Evolutionary conservation across 2,329 filamentous ascomycete species (phyloP), one percentile per base, ranked within the genome.

Genomic region (Aspergillus brasiliensis): DNA sequence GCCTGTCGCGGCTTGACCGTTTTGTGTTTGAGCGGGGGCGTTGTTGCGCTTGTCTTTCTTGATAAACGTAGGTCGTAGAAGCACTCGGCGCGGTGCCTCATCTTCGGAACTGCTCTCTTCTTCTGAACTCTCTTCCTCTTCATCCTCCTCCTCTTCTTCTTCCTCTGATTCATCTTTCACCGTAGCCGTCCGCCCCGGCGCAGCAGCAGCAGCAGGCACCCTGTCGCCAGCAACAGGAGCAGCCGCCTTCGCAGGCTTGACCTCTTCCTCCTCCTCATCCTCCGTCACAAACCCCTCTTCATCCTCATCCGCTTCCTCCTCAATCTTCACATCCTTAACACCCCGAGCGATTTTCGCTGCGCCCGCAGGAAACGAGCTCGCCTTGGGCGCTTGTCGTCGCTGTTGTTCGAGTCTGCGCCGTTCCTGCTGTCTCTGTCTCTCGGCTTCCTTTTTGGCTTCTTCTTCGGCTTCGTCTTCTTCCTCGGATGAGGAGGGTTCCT

Each of bases 31-130:
- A 51, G 64, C 65, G 31, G 67, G 60, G 28, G 68, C 61, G 51
- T 73, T 77, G 62, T 82, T 82, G 46, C 87, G 83, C 65, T 87
- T 81, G 28, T 81, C 81, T 67, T 89, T 89, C 55, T 85, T 87
- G 54, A 89, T 82, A 69, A 90, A 90, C 3, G 86, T 88, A 27
- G 87, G 87, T n/a, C 87, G 82, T 47, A 88, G 75, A 40, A 88
- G 80, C 63, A 81, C 81, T 55, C 83, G 81, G 62, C 79, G 80
- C 0, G 83, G 83, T 5, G 78, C 79, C 67, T 87, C 85, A 5
- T 87, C 85, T 68, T 86, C 85, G 15, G 81, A 83, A 49, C 78
- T 82, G 52, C 77, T 82, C 54, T 79, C 78, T 60, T 83, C 87
- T 49, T 85, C 84, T 3, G 81, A 78, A 49, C 74, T 77, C 47